These are phyloP conservation scores for Magnolia changhungtana DNA, from an alignment of 164 flowering plant genomes.

Conservation along the genomic window DNA sequence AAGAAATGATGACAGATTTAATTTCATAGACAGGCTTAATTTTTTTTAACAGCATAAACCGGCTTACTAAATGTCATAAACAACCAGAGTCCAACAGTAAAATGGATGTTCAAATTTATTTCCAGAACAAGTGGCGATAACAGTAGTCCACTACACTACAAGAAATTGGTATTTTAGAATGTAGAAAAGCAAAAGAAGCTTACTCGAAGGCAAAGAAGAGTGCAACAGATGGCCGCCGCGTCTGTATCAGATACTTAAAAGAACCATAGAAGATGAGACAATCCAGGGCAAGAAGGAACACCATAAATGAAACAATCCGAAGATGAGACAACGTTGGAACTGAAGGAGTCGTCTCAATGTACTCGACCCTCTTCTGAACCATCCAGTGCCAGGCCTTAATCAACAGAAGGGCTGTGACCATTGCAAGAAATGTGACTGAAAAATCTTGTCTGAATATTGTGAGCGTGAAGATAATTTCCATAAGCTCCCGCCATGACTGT, in stretches of 20 bases:
- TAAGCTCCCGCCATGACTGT: constrained; percentile 96
- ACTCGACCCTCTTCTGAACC: constrained; percentile 97
- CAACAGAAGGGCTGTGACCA: constrained; percentile 80
- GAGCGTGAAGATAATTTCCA: constrained; percentile 95
- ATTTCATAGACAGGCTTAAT: too few species aligned
- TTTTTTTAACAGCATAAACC: too few species aligned
- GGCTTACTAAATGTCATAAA: too few species aligned
- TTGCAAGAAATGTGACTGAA: constrained; percentile 75
- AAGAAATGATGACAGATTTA: too few species aligned
- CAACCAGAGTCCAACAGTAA: too few species aligned
- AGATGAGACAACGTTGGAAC: constrained; percentile 74
- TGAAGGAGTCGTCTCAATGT: constrained; percentile 94
- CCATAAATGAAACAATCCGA: constrained; percentile 87
- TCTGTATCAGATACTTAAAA: constrained; percentile 53
- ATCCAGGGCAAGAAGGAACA: constrained; percentile 77
- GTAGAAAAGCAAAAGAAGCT: constrained; percentile 26
- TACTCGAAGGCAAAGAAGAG: constrained; percentile 97
- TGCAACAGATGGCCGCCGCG: constrained; percentile 80
- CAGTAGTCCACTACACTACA: too few species aligned
- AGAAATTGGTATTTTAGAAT: not conserved
- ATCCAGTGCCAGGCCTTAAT: constrained; percentile 97
- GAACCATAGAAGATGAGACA: constrained; percentile 65
- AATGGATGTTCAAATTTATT: too few species aligned
- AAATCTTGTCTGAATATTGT: constrained; percentile 97
- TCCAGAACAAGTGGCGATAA: too few species aligned